These are phyloP conservation scores for Pouteria glomerata DNA, from an alignment of 148 eudicot genomes.

Conservation along the genomic window DNA sequence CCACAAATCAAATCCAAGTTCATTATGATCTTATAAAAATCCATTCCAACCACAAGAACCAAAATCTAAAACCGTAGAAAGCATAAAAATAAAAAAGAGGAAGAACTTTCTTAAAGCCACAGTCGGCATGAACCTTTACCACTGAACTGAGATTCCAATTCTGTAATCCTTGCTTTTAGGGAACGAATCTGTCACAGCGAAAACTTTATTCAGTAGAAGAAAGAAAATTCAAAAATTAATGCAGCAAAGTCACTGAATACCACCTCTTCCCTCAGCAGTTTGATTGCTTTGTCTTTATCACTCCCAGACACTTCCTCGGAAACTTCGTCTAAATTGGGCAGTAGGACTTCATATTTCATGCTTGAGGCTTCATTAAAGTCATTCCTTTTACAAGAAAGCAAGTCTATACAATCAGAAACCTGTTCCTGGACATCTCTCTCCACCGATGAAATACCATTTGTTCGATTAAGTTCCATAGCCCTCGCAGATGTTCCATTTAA, in stretches of 20 bases:
- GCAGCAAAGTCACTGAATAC: constrained; percentile 4
- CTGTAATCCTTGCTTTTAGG: constrained; percentile 49
- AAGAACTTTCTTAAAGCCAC: constrained; percentile 13
- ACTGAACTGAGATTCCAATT: constrained; percentile 46
- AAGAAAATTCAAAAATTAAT: constrained; percentile 7
- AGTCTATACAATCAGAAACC: constrained; percentile 21
- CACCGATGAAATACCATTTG: constrained; percentile 18
- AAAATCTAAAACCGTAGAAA: not conserved
- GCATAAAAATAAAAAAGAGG: not conserved
- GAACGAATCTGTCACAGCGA: constrained; percentile 43
- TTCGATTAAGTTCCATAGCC: constrained; percentile 20
- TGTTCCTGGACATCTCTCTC: constrained; percentile 26
- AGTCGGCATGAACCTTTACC: constrained; percentile 32
- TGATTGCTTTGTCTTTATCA: constrained; percentile 36
- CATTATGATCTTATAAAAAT: not conserved
- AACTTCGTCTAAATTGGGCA: constrained; percentile 18
- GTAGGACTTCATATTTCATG: constrained; percentile 19
- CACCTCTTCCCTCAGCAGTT: constrained; percentile 63
- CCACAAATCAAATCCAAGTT: constrained; percentile 1
- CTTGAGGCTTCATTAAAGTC: constrained; percentile 20
- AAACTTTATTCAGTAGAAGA: constrained; percentile 3
- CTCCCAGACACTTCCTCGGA: constrained; percentile 24
- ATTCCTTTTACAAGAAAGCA: constrained; percentile 16
- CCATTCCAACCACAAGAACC: constrained; percentile 1
- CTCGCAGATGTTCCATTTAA: constrained; percentile 20